A percentile compares a stretch with the other conserved stretches of the same genome.
Evolutionary conservation across 1,284 basidiomycete genomes (phyloP).

Genomic region (Leccinum pachyderme): DNA sequence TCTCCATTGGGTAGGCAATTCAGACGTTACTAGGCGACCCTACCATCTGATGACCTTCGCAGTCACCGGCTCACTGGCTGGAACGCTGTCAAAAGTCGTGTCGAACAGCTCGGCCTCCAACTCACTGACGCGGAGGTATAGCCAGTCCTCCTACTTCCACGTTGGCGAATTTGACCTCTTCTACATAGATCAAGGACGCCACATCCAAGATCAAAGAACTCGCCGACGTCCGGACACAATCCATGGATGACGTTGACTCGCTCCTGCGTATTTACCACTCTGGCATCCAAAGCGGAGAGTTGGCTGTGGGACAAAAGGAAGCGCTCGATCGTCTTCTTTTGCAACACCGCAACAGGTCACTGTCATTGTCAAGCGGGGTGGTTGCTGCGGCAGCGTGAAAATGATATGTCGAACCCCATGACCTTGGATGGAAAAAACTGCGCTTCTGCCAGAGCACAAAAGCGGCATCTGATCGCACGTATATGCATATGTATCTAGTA

Average conservation of each 20-base stretch:
- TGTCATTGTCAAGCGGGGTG: slow-evolving; percentile 25
- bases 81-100: slow-evolving; percentile 99
- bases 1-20: slow-evolving; percentile 82
- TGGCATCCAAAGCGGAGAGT: slow-evolving; percentile 82
- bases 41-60: slow-evolving; percentile 8
- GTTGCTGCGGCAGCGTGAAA: slow-evolving; percentile 14
- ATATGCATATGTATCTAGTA: slow-evolving; percentile 11
- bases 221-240: slow-evolving; percentile 96
- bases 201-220: slow-evolving; percentile 99
- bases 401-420: not conserved
- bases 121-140: slow-evolving; percentile 82
- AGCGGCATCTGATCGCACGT: slow-evolving; percentile 15
- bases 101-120: slow-evolving; percentile 90
- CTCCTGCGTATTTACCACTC: slow-evolving; percentile 94
- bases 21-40: not conserved
- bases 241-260: slow-evolving; percentile 98
- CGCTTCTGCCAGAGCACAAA: slow-evolving; percentile 12
- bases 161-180: not conserved
- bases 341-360: slow-evolving; percentile 56
- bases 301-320: slow-evolving; percentile 85
- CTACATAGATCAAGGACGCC: slow-evolving; percentile 84
- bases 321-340: slow-evolving; percentile 80
- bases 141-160: not conserved
- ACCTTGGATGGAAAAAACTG: not conserved
- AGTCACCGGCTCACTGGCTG: slow-evolving; percentile 94